Evolutionary conservation across 176 grass and related monocot genomes (phyloP), one percentile per base, ranked within the genome.

Genomic region (Sorghum bicolor): DNA sequence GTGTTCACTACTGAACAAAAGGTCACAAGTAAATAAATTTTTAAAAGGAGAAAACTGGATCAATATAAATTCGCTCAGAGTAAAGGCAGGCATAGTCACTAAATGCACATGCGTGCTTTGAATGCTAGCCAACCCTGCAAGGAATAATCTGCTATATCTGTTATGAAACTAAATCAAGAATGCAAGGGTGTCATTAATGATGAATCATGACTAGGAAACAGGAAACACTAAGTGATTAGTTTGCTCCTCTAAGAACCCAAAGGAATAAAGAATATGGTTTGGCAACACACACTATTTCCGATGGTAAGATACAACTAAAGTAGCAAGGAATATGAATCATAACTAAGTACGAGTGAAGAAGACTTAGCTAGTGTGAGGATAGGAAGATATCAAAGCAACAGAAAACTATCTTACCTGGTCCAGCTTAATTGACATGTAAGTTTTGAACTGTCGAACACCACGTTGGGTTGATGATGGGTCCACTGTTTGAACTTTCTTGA

Each of bases 401-500:
- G 30, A 63, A 70, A 40, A 70, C 32, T 25, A 55, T 22, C 5
- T 80, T 89, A 89, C 88, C 83, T 86, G 78, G 64, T 89, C 88
- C 39, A 89, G 78, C 43, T 82, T 89, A 77, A 86, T 15, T 29
- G 88, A 89, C 88, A 89, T 89, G 78, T 89, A 89, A 29, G 88
- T 85, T 89, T 89, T 89, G 83, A 89, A 89, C 48, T 89, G 88
- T 10, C 78, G 83, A 86, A 89, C 88, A 40, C 88, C 88, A 13
- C 88, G 88, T 24, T 89, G 88, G 26, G 81, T 86, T 76, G 88
- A 89, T 34, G 83, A 71, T 65, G 88, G 88, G 76, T 89, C 88
- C 88, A 82, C 72, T 64, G 53, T 82, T 72, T 89, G 83, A 9
- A 89, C 83, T 82, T 89, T 89, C 78, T 89, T 89, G 72, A 82